Percentiles rank a stretch among this genome's conserved stretches.
Conservation (phyloP, 352 stramenopile species). For the Peronospora tabacina region DNA sequence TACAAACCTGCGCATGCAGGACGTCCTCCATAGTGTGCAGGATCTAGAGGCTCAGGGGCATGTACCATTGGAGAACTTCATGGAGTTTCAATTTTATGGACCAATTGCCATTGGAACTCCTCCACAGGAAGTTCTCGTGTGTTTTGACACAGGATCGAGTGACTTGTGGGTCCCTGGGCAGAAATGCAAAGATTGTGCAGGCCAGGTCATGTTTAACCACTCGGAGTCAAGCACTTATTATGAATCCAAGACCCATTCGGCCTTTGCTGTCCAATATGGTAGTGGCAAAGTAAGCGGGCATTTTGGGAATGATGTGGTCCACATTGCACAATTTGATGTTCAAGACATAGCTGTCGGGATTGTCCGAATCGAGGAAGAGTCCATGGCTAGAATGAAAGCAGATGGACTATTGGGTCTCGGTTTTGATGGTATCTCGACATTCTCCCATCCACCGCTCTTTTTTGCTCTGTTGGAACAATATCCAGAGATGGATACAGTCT, state of each 20-base stretch:
- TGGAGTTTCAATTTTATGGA: slow-evolving; percentile 81
- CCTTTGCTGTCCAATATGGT: slow-evolving; percentile 68
- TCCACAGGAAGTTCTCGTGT: slow-evolving; percentile 64
- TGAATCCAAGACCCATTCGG: slow-evolving; percentile 24
- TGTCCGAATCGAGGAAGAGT: slow-evolving; percentile 56
- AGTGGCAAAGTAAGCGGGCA: slow-evolving; percentile 61
- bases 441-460: slow-evolving; percentile 67
- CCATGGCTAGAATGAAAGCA: slow-evolving; percentile 75
- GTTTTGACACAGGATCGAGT: slow-evolving; percentile 77
- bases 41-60: slow-evolving; percentile 30
- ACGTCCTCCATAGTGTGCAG: slow-evolving; percentile 28
- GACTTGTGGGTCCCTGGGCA: slow-evolving; percentile 68
- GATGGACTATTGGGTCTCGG: slow-evolving; percentile 95
- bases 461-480: slow-evolving; percentile 58
- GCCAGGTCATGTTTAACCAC: slow-evolving; percentile 44
- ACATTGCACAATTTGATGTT: slow-evolving; percentile 40
- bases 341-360: slow-evolving; percentile 49
- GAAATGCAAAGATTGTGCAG: slow-evolving; percentile 50
- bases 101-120: slow-evolving; percentile 55
- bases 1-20: not conserved
- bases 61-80: slow-evolving; percentile 69
- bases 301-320: slow-evolving; percentile 53
- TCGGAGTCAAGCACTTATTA: slow-evolving; percentile 40
- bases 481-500: slow-evolving; percentile 68
- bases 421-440: slow-evolving; percentile 89